Evolutionary conservation across 2,329 filamentous ascomycete species (phyloP).

Genomic region (Aureobasidium leucospermi): DNA sequence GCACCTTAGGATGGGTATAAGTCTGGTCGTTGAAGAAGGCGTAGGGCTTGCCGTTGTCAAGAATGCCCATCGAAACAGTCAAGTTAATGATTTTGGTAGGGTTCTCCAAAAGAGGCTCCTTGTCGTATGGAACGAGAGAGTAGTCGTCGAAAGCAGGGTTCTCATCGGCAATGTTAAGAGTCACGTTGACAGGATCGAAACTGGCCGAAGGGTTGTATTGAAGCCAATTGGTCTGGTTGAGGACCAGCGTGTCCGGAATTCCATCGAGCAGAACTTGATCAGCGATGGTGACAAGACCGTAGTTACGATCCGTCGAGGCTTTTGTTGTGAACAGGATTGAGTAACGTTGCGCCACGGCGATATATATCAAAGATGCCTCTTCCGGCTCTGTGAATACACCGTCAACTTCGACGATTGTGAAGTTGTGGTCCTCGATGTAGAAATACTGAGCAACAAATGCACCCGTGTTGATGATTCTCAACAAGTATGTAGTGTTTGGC

Average conservation of each 20-base stretch:
- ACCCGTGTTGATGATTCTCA: slow-evolving; percentile 63
- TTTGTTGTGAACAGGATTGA: slow-evolving; percentile 58
- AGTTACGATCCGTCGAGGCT: slow-evolving; percentile 46
- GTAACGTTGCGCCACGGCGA: slow-evolving; percentile 65
- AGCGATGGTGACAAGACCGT: slow-evolving; percentile 46
- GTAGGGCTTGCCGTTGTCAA: slow-evolving; percentile 50
- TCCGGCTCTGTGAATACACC: slow-evolving; percentile 58
- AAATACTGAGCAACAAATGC: slow-evolving; percentile 61
- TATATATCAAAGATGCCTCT: slow-evolving; percentile 53
- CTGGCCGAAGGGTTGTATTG: slow-evolving; percentile 44
- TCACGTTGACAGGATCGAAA: slow-evolving; percentile 28
- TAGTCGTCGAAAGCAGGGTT: slow-evolving; percentile 69
- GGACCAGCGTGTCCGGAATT: slow-evolving; percentile 61
- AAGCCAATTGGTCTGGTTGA: slow-evolving; percentile 51
- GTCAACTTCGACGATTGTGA: slow-evolving; percentile 62
- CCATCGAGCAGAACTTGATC: slow-evolving; percentile 52
- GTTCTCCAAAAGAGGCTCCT: slow-evolving; percentile 50
- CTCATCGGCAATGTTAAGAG: slow-evolving; percentile 50
- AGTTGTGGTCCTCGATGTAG: slow-evolving; percentile 59
- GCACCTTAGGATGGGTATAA: slow-evolving; percentile 68
- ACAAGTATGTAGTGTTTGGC: slow-evolving; percentile 53
- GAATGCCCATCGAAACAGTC: slow-evolving; percentile 54
- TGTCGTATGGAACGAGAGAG: slow-evolving; percentile 61
- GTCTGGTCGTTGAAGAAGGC: slow-evolving; percentile 64
- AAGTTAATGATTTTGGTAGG: slow-evolving; percentile 59